These are phyloP conservation scores for Rhamnella rubrinervis DNA, from an alignment of 331 rosid genomes.

Conservation along the genomic window DNA sequence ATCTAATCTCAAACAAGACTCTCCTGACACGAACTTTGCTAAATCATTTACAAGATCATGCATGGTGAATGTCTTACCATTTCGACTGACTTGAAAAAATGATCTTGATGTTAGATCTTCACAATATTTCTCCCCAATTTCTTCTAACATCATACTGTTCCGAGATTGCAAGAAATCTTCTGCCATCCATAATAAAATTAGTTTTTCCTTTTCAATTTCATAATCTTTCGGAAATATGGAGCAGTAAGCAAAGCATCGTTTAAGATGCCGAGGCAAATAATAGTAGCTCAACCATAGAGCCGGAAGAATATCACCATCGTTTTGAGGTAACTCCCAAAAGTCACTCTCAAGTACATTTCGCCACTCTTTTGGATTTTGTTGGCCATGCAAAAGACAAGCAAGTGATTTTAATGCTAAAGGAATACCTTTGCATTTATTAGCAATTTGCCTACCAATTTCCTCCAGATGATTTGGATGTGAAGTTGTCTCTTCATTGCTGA, in stretches of 20 bases:
- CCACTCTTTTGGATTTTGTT: not conserved
- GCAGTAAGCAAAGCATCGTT: conserved; percentile 24
- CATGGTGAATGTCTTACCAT: too few relatives aligned
- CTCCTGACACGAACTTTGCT: not conserved
- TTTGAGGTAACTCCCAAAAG: conserved; percentile 6
- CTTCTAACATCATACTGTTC: too few relatives aligned
- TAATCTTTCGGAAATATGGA: conserved; percentile 21
- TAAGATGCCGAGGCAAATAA: conserved; percentile 11
- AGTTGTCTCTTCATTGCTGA: not conserved
- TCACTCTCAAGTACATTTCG: conserved; percentile 1
- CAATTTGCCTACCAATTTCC: conserved; percentile 11
- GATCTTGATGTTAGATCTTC: too few relatives aligned
- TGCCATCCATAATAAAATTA: conserved; percentile 21
- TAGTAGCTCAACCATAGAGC: conserved; percentile 16
- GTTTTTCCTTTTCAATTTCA: conserved; percentile 4
- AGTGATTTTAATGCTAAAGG: too few relatives aligned
- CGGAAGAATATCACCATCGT: not conserved
- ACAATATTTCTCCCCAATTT: not conserved
- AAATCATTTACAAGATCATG: not conserved
- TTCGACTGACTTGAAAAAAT: too few relatives aligned
- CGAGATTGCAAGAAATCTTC: conserved; percentile 7
- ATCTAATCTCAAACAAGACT: too few relatives aligned
- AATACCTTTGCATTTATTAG: conserved; percentile 10
- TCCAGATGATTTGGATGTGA: not conserved
- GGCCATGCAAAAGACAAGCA: too few relatives aligned